Percentiles rank a stretch among this genome's conserved stretches.
These are phyloP conservation scores for Termitomyces sp. DNA, from an alignment of 768 basidiomycete genomes.

Conservation along the genomic window DNA sequence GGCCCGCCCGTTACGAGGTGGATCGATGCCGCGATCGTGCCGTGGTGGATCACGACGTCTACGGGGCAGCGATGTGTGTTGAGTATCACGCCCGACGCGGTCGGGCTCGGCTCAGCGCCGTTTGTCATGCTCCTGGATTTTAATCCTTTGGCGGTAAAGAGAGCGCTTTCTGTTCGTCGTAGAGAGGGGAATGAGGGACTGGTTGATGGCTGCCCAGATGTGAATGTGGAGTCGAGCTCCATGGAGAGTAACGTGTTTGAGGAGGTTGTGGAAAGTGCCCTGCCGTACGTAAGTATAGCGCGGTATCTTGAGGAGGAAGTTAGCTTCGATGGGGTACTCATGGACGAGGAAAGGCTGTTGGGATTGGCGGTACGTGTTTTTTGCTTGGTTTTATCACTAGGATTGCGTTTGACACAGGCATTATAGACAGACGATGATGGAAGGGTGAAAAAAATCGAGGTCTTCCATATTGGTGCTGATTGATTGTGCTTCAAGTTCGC, in stretches of 20 bases:
- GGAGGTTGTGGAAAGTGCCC: constrained; percentile 16
- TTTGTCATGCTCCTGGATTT: constrained; percentile 3
- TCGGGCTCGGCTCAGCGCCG: not conserved
- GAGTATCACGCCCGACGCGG: not conserved
- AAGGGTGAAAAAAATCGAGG: constrained; percentile 2
- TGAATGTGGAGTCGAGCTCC: not conserved
- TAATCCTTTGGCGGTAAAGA: not conserved
- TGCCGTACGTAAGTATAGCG: constrained; percentile 22
- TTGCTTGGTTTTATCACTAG: not conserved
- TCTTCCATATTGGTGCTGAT: constrained; percentile 7
- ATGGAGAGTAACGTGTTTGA: constrained; percentile 16
- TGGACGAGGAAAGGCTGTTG: constrained; percentile 37
- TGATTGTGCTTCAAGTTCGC: not conserved
- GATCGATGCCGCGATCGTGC: constrained; percentile 10
- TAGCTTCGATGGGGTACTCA: constrained; percentile 26
- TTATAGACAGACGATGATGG: constrained; percentile 6
- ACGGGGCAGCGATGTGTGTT: constrained; percentile 17
- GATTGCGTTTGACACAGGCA: not conserved
- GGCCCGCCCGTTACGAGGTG: constrained; percentile 17
- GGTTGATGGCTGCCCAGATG: not conserved
- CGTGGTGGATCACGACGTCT: constrained; percentile 19
- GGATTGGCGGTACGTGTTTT: constrained; percentile 25
- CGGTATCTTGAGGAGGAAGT: constrained; percentile 1
- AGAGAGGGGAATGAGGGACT: not conserved
- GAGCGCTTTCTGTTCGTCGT: not conserved